phyloP scores from a whole-genome alignment of 2,329 filamentous ascomycete genomes.

The Hypoxylon sp. region DNA sequence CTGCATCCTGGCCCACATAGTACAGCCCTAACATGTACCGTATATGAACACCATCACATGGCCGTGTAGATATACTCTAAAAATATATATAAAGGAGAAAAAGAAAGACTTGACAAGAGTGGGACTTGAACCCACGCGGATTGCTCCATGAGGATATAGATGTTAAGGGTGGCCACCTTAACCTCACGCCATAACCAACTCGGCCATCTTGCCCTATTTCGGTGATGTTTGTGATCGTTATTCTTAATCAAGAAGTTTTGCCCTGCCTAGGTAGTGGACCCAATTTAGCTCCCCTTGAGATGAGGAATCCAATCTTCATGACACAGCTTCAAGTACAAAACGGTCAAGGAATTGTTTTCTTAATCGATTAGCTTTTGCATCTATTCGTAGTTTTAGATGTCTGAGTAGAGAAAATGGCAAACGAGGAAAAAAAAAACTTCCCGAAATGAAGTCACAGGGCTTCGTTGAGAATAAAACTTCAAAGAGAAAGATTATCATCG shows the following conservation, averaged over 20 bases:
- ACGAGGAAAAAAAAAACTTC: not conserved
- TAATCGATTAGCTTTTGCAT: not conserved
- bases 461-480: not conserved
- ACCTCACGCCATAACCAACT: conserved; percentile 58
- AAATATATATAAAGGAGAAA: not conserved
- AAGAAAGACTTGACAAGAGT: conserved; percentile 47
- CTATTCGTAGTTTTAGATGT: not conserved
- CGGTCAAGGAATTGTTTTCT: not conserved
- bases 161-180: conserved; percentile 54
- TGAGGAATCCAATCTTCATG: not conserved
- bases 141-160: conserved; percentile 46
- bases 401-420: not conserved
- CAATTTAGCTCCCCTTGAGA: not conserved
- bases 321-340: conserved; percentile 3
- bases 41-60: not conserved
- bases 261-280: not conserved
- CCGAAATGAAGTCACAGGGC: not conserved
- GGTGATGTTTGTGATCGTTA: not conserved
- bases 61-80: not conserved
- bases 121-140: conserved; percentile 56
- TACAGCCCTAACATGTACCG: not conserved
- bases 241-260: not conserved
- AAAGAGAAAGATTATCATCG: not conserved
- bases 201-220: conserved; percentile 54
- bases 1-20: not conserved